Conservation (phyloP, 2,329 filamentous ascomycete species). For the Nemania sp. region DNA sequence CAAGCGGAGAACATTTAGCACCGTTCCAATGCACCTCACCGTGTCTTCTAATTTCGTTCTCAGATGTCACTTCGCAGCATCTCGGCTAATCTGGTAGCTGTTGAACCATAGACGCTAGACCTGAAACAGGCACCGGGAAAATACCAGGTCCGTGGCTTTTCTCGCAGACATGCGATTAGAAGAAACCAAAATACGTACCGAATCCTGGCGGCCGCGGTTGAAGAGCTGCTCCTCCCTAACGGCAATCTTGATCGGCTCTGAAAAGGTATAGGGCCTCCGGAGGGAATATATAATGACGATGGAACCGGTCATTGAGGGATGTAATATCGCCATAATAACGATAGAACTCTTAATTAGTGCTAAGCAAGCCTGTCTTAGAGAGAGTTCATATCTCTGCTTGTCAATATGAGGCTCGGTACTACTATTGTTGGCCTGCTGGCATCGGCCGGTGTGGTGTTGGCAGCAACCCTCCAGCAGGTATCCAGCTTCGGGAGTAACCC, state of each 20-base stretch:
- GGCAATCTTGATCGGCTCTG: conserved; percentile 16
- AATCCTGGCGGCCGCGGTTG: conserved; percentile 11
- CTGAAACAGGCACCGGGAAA: neutral
- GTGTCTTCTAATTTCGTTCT: neutral
- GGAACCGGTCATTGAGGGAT: neutral
- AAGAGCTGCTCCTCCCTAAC: conserved; percentile 13
- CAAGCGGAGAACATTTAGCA: neutral
- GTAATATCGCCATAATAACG: neutral
- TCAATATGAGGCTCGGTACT: conserved; percentile 26
- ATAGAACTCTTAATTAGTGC: neutral
- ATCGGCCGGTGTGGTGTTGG: conserved; percentile 17
- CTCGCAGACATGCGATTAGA: conserved; percentile 2
- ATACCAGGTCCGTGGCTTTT: neutral
- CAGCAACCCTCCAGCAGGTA: conserved; percentile 49
- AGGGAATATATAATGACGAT: conserved; percentile 11
- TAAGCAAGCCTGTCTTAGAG: neutral
- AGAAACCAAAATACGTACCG: conserved; percentile 11
- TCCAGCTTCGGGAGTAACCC: conserved; percentile 58
- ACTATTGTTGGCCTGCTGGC: conserved; percentile 14
- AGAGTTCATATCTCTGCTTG: neutral
- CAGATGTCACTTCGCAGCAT: neutral
- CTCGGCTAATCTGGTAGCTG: conserved; percentile 22
- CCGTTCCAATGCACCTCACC: neutral
- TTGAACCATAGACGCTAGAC: conserved; percentile 12
- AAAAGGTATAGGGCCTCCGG: neutral